A percentile compares a stretch with the other conserved stretches of the same genome.
Evolutionary conservation across 179 eudicot species (phyloP).

Genomic region (Gypsophila paniculata): DNA sequence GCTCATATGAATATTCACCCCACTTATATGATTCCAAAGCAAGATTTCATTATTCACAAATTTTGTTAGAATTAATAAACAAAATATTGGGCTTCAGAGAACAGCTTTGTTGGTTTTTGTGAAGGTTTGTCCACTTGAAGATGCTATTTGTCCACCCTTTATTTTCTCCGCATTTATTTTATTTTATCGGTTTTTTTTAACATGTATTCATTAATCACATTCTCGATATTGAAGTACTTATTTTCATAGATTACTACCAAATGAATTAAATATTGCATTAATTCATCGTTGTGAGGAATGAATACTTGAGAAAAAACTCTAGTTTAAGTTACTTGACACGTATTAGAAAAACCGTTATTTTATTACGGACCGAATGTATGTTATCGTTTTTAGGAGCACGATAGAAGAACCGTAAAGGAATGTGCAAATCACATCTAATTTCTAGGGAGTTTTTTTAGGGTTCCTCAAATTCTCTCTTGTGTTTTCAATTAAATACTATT

Average conservation of each 20-base stretch:
- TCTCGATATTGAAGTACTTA: no score
- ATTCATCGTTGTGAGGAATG: no score
- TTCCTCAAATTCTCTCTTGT: slow-evolving; percentile 10
- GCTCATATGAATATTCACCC: slow-evolving; percentile 36
- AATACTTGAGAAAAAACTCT: no score
- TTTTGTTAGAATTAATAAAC: neutral
- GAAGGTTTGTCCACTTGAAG: slow-evolving; percentile 37
- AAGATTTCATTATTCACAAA: neutral
- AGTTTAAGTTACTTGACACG: no score
- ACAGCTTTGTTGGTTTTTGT: slow-evolving; percentile 48
- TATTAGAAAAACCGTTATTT: no score
- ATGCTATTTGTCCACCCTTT: slow-evolving; percentile 40
- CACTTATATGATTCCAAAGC: slow-evolving; percentile 31
- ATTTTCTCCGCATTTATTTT: slow-evolving; percentile 17
- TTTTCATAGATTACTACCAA: no score
- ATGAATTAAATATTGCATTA: no score
- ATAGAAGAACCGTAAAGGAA: slow-evolving; percentile 33
- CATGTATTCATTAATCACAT: no score
- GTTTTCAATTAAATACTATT: neutral
- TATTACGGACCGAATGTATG: no score
- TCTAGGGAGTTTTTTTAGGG: slow-evolving; percentile 7
- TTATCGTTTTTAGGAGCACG: slow-evolving; percentile 23
- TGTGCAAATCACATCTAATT: slow-evolving; percentile 17
- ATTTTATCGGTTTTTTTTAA: no score
- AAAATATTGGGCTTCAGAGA: no score